Evolutionary conservation across 352 stramenopile species (phyloP), one percentile per base, ranked within the genome.

Genomic region (Globisporangium mamillatum): DNA sequence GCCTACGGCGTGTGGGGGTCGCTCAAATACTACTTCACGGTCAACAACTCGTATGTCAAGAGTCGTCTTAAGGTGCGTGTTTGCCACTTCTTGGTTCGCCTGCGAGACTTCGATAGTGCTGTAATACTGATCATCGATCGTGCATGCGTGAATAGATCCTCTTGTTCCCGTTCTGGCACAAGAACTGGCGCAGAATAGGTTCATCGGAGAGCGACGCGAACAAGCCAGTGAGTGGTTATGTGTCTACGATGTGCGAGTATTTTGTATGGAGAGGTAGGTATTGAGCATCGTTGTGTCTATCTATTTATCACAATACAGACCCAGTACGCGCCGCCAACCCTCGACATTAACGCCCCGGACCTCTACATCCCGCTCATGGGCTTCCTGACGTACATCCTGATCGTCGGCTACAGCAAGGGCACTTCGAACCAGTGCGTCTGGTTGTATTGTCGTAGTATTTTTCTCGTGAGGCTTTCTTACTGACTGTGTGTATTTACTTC

Each of bases 321-420:
- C 55, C 85, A 92, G 54, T 97, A 94, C 63, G 90, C 91, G 48
- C 86, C 96, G n/a, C 98, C 98, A 18, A 90, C 91, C 50, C 75
- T 89, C 44, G 98, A 99, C 77, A 88, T 98, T 66, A 99, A 99
- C 72, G 97, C 97, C 5, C 97, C 97, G 1, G 98, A 99, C 81
- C 79, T 99, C 32, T 99, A 99, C 79, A 94, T 99, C 32, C 98
- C 98, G 12, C 68, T 98, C 50, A 99, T 99, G 97, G 92, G 95
- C n/a, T 98, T 99, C 41, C 86, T 99, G 62, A 99, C 98, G 20
- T 99, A 99, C 79, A 98, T 99, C 57, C 78, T 99, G 58, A 90
- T 99, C 12, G 97, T 97, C 69, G 97, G 97, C 2, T 97, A 99
- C 67, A 93, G 86, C 53, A 99, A 99, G 70, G 98, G 98, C 29